Conservation (phyloP, 164 flowering plant genomes). For the Vitis rupestris region DNA sequence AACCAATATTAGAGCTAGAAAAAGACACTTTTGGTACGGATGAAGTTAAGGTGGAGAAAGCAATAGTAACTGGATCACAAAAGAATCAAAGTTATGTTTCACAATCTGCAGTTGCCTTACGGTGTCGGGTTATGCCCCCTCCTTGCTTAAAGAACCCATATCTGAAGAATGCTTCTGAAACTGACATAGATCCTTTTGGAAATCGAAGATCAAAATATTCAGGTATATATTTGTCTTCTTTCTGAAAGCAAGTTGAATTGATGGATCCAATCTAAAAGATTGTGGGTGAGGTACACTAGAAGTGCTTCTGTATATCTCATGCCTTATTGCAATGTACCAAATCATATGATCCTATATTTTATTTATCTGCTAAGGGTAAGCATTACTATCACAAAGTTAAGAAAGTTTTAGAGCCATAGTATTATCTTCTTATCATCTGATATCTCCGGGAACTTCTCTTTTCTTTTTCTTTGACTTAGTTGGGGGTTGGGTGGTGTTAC, state of each 20-base stretch:
- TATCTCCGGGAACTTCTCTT: neutral
- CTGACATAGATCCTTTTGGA: conserved; percentile 60
- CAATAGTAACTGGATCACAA: conserved; percentile 20
- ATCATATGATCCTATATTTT: neutral
- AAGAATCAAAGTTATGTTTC: conserved; percentile 61
- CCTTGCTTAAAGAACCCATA: conserved; percentile 90
- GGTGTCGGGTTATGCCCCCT: conserved; percentile 91
- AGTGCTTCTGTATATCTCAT: no score
- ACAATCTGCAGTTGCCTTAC: conserved; percentile 87
- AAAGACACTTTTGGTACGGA: conserved; percentile 35
- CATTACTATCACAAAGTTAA: neutral
- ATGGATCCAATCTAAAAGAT: no score
- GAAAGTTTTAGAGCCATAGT: neutral
- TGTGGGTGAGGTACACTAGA: no score
- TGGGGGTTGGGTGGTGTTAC: no score
- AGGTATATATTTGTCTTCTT: conserved; percentile 38
- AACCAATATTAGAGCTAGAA: conserved; percentile 33
- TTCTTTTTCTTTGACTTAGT: neutral
- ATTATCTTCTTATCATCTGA: neutral
- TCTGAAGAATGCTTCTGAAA: conserved; percentile 39
- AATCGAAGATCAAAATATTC: conserved; percentile 68
- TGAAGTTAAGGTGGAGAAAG: conserved; percentile 29
- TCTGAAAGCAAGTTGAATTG: neutral
- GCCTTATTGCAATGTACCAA: no score
- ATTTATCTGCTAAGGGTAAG: neutral